Base-by-base conservation (phyloP, 176 grass and related monocot species). In the Rhynchospora tenuis region DNA sequence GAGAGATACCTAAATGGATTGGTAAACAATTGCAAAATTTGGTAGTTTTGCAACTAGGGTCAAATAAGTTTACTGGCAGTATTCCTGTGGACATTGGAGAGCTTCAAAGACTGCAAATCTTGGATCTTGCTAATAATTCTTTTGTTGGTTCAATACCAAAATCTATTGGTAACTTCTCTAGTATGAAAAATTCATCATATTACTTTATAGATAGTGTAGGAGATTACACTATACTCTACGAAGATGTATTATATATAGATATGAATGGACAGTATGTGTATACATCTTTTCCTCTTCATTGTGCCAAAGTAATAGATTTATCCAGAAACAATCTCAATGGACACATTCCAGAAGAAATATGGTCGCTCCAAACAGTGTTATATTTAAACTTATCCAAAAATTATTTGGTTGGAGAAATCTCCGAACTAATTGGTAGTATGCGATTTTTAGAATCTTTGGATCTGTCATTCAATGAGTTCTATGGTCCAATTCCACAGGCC, bases 1-100 rank as follows among this genome's bases (percentile, higher is more conserved):
- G 88, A 17, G 58, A 1, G n/a, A 54, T 93, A 28, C 91, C 88
- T 47, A 6, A 1, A 0, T 93, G 91, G 91, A 86, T 90, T 4
- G 80, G 74, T 33, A 65, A 86, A 84, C n/a, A 64, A 3, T 59
- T 73, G 29, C 4, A 43, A 13, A 11, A 76, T 0, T 15, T 87
- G 10, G 1, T 0, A 13, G 48, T 88, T 55, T 2, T 93, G 0
- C 64, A 58, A 28, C 19, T 93, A 13, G 46, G 68, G 6, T 43
- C 78, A 0, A 93, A 93, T 46, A 88, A 69, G 59, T 90, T 93
- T 54, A 50, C 6, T 31, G 88, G 88, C 4, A 23, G 31, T 24
- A 88, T 90, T 7, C 91, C 80, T 0, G 0, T 0, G 0, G 38
- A 43, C 3, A 54, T 93, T 3, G 57, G 57, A 23, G 61, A 38